phyloP scores from a whole-genome alignment of 106 monocot genomes.

The Dioscorea zingiberensis region DNA sequence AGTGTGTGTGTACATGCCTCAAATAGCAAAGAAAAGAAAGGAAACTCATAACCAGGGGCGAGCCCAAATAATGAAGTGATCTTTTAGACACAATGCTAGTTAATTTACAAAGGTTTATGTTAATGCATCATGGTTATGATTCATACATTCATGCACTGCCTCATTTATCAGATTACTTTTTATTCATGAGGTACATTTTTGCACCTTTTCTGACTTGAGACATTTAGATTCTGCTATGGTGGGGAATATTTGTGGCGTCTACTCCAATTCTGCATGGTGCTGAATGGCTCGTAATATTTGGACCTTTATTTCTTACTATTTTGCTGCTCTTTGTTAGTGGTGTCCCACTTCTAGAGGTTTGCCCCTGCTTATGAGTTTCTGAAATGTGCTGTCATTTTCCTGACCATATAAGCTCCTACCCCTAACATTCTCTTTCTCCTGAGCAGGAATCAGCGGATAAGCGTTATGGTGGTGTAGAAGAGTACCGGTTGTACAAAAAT shows the following conservation, averaged over 20 bases:
- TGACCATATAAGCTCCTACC: background rate
- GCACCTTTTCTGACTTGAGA: background rate
- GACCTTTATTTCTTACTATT: constrained; percentile 72
- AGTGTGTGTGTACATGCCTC: no score
- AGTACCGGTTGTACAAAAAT: constrained; percentile 73
- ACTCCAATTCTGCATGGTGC: constrained; percentile 72
- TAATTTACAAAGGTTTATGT: no score
- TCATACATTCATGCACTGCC: no score
- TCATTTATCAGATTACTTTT: background rate
- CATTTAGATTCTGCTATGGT: constrained; percentile 87
- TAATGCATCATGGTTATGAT: no score
- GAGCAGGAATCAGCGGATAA: constrained; percentile 81
- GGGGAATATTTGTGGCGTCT: constrained; percentile 95
- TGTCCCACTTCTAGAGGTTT: constrained; percentile 93
- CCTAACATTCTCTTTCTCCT: background rate
- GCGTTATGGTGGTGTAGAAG: constrained; percentile 25
- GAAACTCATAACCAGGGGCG: no score
- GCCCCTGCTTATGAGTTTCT: background rate
- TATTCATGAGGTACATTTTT: background rate
- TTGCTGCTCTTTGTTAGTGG: constrained; percentile 93
- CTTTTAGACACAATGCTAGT: no score
- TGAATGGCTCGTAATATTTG: constrained; percentile 78
- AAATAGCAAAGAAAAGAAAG: no score
- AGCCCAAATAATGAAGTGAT: no score
- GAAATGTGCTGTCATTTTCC: background rate